phyloP scores from a whole-genome alignment of 208 protist genomes.

The Trypanosoma mega region DNA sequence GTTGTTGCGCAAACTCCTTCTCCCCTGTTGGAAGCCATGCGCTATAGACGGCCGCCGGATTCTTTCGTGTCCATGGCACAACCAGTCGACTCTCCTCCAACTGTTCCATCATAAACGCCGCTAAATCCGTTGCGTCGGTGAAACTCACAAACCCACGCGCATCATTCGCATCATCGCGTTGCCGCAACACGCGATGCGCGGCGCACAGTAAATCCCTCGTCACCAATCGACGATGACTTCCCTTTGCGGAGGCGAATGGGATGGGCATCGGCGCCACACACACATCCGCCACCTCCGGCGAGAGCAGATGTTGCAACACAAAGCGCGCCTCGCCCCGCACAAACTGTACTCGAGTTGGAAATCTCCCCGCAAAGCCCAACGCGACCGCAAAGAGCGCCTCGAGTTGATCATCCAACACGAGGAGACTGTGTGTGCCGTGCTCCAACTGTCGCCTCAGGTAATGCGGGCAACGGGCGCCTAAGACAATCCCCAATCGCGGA shows the following conservation, averaged over 20 bases:
- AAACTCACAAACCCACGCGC: constrained; percentile 74
- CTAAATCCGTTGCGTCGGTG: constrained; percentile 72
- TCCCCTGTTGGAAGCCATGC: constrained; percentile 29
- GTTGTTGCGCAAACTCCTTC: constrained; percentile 44
- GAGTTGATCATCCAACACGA: constrained; percentile 68
- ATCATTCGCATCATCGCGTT: constrained; percentile 37
- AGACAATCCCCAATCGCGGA: constrained; percentile 39
- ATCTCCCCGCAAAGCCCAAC: constrained; percentile 24
- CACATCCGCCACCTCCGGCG: constrained; percentile 42
- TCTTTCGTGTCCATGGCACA: constrained; percentile 85
- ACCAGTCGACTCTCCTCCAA: constrained; percentile 73
- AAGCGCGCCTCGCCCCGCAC: constrained; percentile 80
- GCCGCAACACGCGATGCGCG: constrained; percentile 40
- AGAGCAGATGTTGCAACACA: constrained; percentile 49
- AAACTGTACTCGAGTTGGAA: constrained; percentile 47
- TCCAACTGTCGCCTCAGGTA: constrained; percentile 61
- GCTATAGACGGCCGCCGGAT: constrained; percentile 24
- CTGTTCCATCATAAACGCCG: constrained; percentile 83
- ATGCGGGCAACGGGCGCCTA: constrained; percentile 51
- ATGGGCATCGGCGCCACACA: constrained; percentile 74
- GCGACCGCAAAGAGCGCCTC: constrained; percentile 46
- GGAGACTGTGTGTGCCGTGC: constrained; percentile 32
- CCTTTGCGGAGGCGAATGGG: constrained; percentile 55
- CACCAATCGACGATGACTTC: constrained; percentile 71
- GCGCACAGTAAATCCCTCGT: constrained; percentile 68